Conservation (phyloP, 73 alveolate species). For the Symbiodinium natans region DNA sequence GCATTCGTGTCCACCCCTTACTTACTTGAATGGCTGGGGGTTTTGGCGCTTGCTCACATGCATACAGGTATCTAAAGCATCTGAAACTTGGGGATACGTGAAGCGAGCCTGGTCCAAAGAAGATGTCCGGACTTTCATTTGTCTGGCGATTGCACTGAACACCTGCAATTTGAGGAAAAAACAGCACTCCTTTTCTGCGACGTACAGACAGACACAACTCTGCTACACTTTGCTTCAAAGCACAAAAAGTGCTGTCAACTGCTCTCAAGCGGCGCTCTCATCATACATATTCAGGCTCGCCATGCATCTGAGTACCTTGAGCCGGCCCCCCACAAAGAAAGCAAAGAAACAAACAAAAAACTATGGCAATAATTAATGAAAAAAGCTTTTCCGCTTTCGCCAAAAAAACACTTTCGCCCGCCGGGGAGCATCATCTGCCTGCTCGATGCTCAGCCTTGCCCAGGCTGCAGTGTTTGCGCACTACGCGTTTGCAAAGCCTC, state of each 20-base stretch:
- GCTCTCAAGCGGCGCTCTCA: constrained; percentile 24
- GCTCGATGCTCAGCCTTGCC: constrained; percentile 46
- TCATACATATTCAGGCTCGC: constrained; percentile 62
- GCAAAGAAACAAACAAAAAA: background rate
- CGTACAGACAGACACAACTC: background rate
- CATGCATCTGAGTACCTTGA: constrained; percentile 30
- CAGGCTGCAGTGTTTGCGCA: no score
- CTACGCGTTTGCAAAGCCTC: background rate
- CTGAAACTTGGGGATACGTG: background rate
- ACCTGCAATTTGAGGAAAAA: constrained; percentile 7
- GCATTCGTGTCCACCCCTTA: no score
- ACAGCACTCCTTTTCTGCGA: no score
- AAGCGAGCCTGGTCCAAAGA: constrained; percentile 53
- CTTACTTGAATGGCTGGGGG: no score
- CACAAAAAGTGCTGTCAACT: background rate
- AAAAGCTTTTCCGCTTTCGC: background rate
- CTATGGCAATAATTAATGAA: background rate
- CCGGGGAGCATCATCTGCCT: constrained; percentile 65
- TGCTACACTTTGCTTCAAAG: background rate
- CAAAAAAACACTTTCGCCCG: no score
- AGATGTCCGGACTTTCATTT: constrained; percentile 77
- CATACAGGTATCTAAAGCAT: background rate
- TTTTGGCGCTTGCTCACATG: no score
- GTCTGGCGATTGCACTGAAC: constrained; percentile 69
- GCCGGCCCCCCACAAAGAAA: background rate